Base-by-base conservation (phyloP, 2,329 filamentous ascomycete species). In the Colletotrichum higginsianum region DNA sequence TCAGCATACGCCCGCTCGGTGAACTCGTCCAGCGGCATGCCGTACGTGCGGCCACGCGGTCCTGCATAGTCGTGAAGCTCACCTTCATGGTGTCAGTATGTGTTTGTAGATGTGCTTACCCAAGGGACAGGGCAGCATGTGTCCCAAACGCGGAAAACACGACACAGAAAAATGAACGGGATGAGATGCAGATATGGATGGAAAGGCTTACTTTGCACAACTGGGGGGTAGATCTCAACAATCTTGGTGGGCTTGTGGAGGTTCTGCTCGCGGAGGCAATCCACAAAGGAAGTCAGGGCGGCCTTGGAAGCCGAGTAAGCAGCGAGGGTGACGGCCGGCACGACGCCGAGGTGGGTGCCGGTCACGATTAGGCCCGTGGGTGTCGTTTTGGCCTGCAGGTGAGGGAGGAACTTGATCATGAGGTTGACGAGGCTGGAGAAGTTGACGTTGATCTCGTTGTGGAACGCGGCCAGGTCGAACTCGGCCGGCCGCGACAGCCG, bases 231-330 rank as follows among this genome's bases (percentile, higher is more conserved):
- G 11, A 86, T 71, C 71, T 86, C 83, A 42, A 84, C 76, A 5
- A 86, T 77, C 49, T 66, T 65, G 38, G 68, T 74, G 3, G 49
- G 38, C 61, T 55, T 58, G 80, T 80, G 23, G 74, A 12, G 77
- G 78, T 66, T 75, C 49, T 52, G 72, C 13, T 78, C 74, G 5
- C 77, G 77, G n/a, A 87, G 77, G 66, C 85, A 82, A 49, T 83
- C 76, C 9, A 82, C 76, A 68, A 84, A 86, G 3, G 79, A 76
- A 55, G 84, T 81, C 44, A 86, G 74, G 0, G 84, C 85, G 0
- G 84, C 82, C 74, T 86, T 86, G 7, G 83, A 82, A 1, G 83
- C 83, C 4, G 79, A 85, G 76, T 86, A 87, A 0, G 80, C 82
- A 0, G 83, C 77, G 50, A 83, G 75, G 4, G 73, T 67, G 9